Evolutionary conservation across 768 basidiomycete genomes (phyloP), one percentile per base, ranked within the genome.

Genomic region (Tylopilus vinaceipallidus): DNA sequence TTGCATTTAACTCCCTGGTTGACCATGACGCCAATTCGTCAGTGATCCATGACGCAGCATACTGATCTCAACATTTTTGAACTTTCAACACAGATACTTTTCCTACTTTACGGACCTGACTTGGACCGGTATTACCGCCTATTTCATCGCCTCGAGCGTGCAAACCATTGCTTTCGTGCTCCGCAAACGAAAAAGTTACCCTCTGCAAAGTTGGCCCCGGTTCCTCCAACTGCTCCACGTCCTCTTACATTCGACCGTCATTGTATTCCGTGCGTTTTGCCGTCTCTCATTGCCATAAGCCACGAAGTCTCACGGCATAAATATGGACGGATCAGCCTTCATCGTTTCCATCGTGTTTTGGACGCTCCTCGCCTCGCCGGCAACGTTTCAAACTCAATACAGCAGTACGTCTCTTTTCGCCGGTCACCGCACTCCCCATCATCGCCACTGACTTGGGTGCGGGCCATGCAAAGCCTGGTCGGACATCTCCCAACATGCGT

Each of bases 331-430:
- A n/a, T 22, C 37, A 87, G 85, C 86, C 14, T 66, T 87, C 46
- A 55, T 88, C 11, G 83, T 86, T 2, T 84, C 84, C 0, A 64
- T 76, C 23, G 81, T 86, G 0, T 87, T 69, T 60, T 88, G 86
- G 86, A 60, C 72, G 0, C 61, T 86, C 11, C 69, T 87, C 6
- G 55, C 80, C 3, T 63, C 69, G 14, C 33, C 77, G 0, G 5
- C 53, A 2, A 75, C 76, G 0, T 81, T 84, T 53, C 39, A 20
- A 3, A 72, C 71, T 9, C 34, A 48, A 5, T 79, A 68, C 50
- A 53, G 49, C 10, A 42, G 81, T 82, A 47, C 40, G 75, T 69
- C 34, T 35, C 38, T 7, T 22, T 30, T 29, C 27, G 27, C 6
- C 27, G 34, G 8, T 26, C 10, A 14, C 16, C 3, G 7, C 14